Evolutionary conservation across 768 basidiomycete genomes (phyloP), one percentile per base, ranked within the genome.

Genomic region (Jaapia argillacea): DNA sequence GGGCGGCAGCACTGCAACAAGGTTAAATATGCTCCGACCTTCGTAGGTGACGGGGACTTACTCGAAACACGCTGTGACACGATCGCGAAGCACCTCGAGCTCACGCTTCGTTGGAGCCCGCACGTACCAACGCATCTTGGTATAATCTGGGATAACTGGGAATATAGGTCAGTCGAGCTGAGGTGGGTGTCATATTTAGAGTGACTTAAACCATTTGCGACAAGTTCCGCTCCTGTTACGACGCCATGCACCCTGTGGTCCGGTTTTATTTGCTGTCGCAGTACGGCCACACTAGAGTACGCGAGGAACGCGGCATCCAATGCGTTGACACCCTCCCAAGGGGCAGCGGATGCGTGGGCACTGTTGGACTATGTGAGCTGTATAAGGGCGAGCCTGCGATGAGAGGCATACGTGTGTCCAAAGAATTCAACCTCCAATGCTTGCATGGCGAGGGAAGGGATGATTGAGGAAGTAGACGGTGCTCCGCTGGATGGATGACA

Each of bases 201-300:
- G 43, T 24, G 44, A 12, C 22, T 53, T 70, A 46, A 52, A 83
- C 85, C 77, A 56, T 90, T 90, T 2, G 80, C 64, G 10, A 71
- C 62, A 71, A 82, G 80, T 49, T 82, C 66, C 25, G 71, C 72
- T 24, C 85, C 85, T 50, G 77, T 65, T 24, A 92, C 70, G 40
- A 86, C 68, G 3, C 90, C 87, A 53, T 90, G 83, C 5, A 91
- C 68, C 20, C 90, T 80, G 49, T 81, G 74, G 37, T 81, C 75
- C 0, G 91, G 90, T 57, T 80, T 79, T 46, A 90, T 78, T 63
- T 94, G 91, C 59, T 94, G 91, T 10, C 91, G 75, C 38, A 94
- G 70, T 20, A 79, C 77, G 3, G 88, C 81, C 33, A 94, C 71
- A 38, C 75, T 71, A 5, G 80, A 77, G 58, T 93, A 92, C 0